Evolutionary conservation across 1,284 basidiomycete genomes (phyloP), one percentile per base, ranked within the genome.

Genomic region (Hypsizygus ulmarius): DNA sequence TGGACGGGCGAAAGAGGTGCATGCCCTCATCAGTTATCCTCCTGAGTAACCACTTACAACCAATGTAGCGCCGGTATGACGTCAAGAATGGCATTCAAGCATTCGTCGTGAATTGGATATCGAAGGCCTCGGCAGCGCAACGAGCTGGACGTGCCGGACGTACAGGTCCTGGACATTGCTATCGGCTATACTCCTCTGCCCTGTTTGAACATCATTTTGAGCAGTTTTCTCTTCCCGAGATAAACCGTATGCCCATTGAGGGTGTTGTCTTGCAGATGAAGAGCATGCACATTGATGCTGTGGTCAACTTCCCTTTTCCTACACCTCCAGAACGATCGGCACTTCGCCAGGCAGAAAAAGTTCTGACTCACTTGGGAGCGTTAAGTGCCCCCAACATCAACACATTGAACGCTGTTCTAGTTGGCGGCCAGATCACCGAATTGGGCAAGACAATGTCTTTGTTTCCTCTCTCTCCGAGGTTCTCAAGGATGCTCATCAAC

Each of bases 201-300:
- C 51, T 99, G 7, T 99, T 80, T 64, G 97, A 99, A 64, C 85
- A 96, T 60, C 85, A 96, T 67, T 97, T 99, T 63, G 82, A 87
- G 21, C 71, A 84, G 50, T 97, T 97, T 67, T 81, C 91, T 0
- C 73, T 84, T 51, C 96, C 97, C 1, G 97, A 99, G 67, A 97
- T 99, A 53, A 76, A 95, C 37, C 87, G 96, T 21, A 95, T 93
- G 72, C 96, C 97, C 0, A 96, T 99, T 59, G 97, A 99, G 60
- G 95, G 95, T 0, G 84, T 99, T 18, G 93, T 99, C 9, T 75
- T 99, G 29, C 93, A 97, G 68, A 99, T 99, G 97, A 99, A 99
- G 76, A 87, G 86, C 64, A 98, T 99, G 95, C 93, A 97, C 63
- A 95, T 99, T 52, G 95, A 98, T 61, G 80, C 92, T 0, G 93